A percentile compares a stretch with the other conserved stretches of the same genome.
These are phyloP conservation scores for Whalleya microplaca DNA, from an alignment of 2,329 filamentous ascomycete genomes.

Conservation along the genomic window DNA sequence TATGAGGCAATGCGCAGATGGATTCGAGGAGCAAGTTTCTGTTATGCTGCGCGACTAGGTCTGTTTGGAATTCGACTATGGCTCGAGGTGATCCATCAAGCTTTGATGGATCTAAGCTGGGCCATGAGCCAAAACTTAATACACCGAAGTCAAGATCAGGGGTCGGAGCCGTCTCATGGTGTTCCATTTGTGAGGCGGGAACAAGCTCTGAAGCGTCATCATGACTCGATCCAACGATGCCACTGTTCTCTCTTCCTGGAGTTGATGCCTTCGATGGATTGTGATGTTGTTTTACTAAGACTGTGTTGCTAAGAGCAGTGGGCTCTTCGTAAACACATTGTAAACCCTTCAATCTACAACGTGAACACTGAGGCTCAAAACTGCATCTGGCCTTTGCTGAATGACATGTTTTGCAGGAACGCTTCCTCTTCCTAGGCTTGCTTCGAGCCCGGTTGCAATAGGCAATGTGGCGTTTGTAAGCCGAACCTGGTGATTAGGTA, in stretches of 20 bases:
- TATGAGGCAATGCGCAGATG: slow-evolving; percentile 26
- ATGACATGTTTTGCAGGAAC: slow-evolving; percentile 32
- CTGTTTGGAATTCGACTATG: slow-evolving; percentile 21
- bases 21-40: slow-evolving; percentile 26
- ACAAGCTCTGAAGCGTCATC: neutral
- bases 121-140: slow-evolving; percentile 12
- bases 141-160: neutral
- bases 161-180: neutral
- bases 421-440: slow-evolving; percentile 28
- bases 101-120: slow-evolving; percentile 6
- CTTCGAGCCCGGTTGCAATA: slow-evolving; percentile 28
- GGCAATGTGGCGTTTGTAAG: slow-evolving; percentile 31
- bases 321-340: slow-evolving; percentile 28
- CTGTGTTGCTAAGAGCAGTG: neutral
- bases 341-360: slow-evolving; percentile 26
- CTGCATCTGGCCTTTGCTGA: slow-evolving; percentile 32
- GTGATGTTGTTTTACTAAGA: slow-evolving; percentile 1
- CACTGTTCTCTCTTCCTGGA: too few relatives aligned
- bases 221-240: too few relatives aligned
- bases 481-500: slow-evolving; percentile 20
- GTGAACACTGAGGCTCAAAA: slow-evolving; percentile 30
- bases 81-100: slow-evolving; percentile 14
- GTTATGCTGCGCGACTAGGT: slow-evolving; percentile 25
- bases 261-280: neutral
- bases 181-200: neutral